phyloP scores from a whole-genome alignment of 441 rosid genomes.

The Pelargonium cotyledonis region DNA sequence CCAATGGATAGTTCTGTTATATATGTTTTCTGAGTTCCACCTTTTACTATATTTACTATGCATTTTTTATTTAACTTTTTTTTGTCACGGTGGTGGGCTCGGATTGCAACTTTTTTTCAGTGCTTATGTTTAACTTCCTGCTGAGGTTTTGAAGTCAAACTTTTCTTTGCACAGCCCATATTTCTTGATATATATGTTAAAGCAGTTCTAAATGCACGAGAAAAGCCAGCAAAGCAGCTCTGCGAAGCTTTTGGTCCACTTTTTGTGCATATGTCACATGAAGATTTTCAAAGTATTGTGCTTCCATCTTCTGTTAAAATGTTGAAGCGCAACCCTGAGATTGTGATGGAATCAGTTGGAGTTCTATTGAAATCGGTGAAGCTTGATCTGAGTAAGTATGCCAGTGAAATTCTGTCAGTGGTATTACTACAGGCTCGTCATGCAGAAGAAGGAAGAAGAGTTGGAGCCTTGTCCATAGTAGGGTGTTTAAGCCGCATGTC shows the following conservation, averaged over 20 bases:
- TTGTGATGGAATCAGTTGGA: constrained; percentile 79
- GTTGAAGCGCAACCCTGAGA: constrained; percentile 98
- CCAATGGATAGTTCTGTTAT: too few relatives aligned
- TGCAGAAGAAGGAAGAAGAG: constrained; percentile 81
- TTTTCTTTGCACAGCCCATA: constrained; percentile 53
- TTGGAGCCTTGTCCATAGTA: constrained; percentile 62
- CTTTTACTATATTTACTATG: constrained; percentile 4
- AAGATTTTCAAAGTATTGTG: constrained; percentile 71
- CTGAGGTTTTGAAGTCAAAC: constrained; percentile 14
- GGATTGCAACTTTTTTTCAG: neutral
- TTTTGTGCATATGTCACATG: constrained; percentile 55
- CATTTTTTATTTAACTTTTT: constrained; percentile 2
- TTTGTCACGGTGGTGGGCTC: neutral
- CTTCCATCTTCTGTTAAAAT: constrained; percentile 81
- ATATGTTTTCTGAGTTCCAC: neutral
- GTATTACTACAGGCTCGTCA: constrained; percentile 81
- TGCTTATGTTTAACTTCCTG: constrained; percentile 7
- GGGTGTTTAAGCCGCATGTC: constrained; percentile 70
- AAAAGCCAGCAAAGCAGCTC: constrained; percentile 55
- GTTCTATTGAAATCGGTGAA: constrained; percentile 56
- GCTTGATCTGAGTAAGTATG: constrained; percentile 91
- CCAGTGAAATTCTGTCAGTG: constrained; percentile 69
- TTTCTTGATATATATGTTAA: constrained; percentile 76
- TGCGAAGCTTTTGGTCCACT: constrained; percentile 67
- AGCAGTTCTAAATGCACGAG: constrained; percentile 77